These are phyloP conservation scores for Microbotryum scabiosae DNA, from an alignment of 1,284 basidiomycete genomes.

Conservation along the genomic window DNA sequence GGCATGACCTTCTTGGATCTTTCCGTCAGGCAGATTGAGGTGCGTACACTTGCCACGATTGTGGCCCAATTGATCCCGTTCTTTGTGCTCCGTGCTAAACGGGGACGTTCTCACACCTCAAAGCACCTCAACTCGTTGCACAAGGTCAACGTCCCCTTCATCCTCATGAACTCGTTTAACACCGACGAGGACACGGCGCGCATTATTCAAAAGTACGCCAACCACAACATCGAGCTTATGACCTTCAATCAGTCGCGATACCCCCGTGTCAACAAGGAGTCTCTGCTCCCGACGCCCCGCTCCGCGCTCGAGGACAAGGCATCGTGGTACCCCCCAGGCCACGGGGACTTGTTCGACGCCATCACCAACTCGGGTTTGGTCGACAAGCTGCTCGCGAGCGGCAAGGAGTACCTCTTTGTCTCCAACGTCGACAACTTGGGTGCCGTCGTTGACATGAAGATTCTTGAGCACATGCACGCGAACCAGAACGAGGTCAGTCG, in stretches of 20 bases:
- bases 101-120: not conserved
- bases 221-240: slow-evolving; percentile 88
- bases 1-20: slow-evolving; percentile 96
- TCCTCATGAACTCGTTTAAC: slow-evolving; percentile 99
- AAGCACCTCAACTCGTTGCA: slow-evolving; percentile 53
- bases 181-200: slow-evolving; percentile 89
- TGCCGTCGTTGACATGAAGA: slow-evolving; percentile 82
- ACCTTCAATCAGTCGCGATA: slow-evolving; percentile 96
- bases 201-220: slow-evolving; percentile 99
- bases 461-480: slow-evolving; percentile 69
- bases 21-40: slow-evolving; percentile 91
- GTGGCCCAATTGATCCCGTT: not conserved
- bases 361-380: slow-evolving; percentile 90
- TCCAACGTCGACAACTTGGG: slow-evolving; percentile 99
- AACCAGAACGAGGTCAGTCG: slow-evolving; percentile 14
- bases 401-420: slow-evolving; percentile 98
- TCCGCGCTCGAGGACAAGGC: slow-evolving; percentile 84
- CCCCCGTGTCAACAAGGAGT: slow-evolving; percentile 94
- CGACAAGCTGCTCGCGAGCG: slow-evolving; percentile 86
- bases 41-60: slow-evolving; percentile 31
- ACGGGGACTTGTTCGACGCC: slow-evolving; percentile 94
- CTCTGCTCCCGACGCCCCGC: slow-evolving; percentile 79
- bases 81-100: not conserved
- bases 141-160: slow-evolving; percentile 80
- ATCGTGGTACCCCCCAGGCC: slow-evolving; percentile 97